Evolutionary conservation across 2,329 filamentous ascomycete genomes (phyloP).

Genomic region (Trichoderma sp.): DNA sequence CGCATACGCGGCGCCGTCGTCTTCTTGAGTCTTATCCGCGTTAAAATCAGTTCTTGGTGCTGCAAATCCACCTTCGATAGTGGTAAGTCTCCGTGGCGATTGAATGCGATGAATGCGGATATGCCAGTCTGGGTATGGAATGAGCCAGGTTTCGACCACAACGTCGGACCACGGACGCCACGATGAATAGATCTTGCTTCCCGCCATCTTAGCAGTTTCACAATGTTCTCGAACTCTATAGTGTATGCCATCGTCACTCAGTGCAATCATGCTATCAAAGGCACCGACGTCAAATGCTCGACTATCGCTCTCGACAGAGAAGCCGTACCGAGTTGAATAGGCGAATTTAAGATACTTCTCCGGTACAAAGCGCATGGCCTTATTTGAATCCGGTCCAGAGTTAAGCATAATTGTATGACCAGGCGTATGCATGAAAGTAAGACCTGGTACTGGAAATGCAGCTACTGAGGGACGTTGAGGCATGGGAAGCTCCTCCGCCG

Average conservation of each 20-base stretch:
- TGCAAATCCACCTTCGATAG: constrained; percentile 17
- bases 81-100: background rate
- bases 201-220: background rate
- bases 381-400: background rate
- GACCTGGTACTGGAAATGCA: background rate
- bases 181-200: background rate
- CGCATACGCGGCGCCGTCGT: background rate
- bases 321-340: background rate
- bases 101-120: constrained; percentile 14
- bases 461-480: background rate
- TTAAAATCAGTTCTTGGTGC: constrained; percentile 6
- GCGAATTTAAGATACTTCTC: background rate
- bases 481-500: background rate
- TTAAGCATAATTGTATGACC: background rate
- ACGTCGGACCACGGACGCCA: background rate
- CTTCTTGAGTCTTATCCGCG: background rate
- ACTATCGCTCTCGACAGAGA: constrained; percentile 4
- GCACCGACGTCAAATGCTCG: constrained; percentile 10
- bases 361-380: background rate
- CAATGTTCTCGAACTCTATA: constrained; percentile 18
- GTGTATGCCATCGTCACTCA: constrained; percentile 10
- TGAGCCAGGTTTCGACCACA: constrained; percentile 12
- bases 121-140: constrained; percentile 7
- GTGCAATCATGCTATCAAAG: constrained; percentile 18
- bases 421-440: background rate